Conservation (phyloP, 1,284 basidiomycete species). For the Moesziomyces sp. region DNA sequence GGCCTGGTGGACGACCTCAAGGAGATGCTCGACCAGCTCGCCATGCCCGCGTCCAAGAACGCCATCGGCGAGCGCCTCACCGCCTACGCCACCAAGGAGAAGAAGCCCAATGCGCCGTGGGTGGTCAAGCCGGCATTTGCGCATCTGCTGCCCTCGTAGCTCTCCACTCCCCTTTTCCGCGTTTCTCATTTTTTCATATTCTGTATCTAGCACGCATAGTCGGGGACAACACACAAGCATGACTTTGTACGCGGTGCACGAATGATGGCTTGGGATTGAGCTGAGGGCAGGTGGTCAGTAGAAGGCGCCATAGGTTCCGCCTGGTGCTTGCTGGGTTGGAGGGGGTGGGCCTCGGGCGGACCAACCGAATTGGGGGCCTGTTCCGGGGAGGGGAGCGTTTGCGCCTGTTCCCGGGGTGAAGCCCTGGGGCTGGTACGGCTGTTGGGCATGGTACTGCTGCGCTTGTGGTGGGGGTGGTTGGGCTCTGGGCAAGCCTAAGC, state of each 20-base stretch:
- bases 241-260: conserved; percentile 1
- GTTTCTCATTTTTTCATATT: too few relatives aligned
- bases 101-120: conserved; percentile 49
- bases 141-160: too few relatives aligned
- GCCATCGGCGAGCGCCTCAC: conserved; percentile 51
- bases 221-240: too few relatives aligned
- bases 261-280: background rate
- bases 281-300: conserved; percentile 16
- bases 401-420: conserved; percentile 33
- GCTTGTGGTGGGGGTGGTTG: background rate
- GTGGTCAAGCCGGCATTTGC: conserved; percentile 26
- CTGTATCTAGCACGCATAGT: too few relatives aligned
- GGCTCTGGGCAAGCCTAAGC: conserved; percentile 12
- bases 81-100: conserved; percentile 52
- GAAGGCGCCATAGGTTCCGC: conserved; percentile 39
- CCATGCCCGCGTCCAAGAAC: conserved; percentile 52
- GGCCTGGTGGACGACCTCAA: conserved; percentile 59
- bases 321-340: conserved; percentile 16
- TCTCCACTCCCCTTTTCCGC: too few relatives aligned
- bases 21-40: conserved; percentile 47
- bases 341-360: conserved; percentile 4
- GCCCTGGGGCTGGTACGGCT: background rate
- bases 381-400: conserved; percentile 18
- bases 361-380: conserved; percentile 9
- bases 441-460: background rate